Conservation (phyloP, 1,284 basidiomycete species). For the Malassezia pachydermatis region DNA sequence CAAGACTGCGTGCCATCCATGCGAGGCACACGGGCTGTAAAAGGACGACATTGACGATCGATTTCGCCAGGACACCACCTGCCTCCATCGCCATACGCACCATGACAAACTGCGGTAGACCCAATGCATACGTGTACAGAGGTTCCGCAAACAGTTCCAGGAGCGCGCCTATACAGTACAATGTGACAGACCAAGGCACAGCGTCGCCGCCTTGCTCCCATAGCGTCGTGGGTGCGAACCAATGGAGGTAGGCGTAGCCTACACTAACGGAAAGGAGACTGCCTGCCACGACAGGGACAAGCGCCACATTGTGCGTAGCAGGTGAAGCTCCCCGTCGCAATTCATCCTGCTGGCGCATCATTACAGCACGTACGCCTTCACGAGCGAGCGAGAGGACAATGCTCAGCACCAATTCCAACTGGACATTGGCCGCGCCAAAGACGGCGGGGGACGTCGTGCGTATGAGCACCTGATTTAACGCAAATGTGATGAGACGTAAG, state of each 20-base stretch:
- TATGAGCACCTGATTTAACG: slow-evolving; percentile 74
- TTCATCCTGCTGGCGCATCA: slow-evolving; percentile 19
- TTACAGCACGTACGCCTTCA: slow-evolving; percentile 60
- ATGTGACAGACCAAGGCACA: slow-evolving; percentile 22
- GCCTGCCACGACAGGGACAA: slow-evolving; percentile 32
- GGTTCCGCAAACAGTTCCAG: slow-evolving; percentile 38
- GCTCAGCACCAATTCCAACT: slow-evolving; percentile 73
- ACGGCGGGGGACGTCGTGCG: slow-evolving; percentile 72
- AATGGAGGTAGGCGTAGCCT: slow-evolving; percentile 19
- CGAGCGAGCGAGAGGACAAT: slow-evolving; percentile 83
- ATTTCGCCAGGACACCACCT: slow-evolving; percentile 26
- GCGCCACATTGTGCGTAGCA: slow-evolving; percentile 32
- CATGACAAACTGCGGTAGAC: slow-evolving; percentile 19
- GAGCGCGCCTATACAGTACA: slow-evolving; percentile 35
- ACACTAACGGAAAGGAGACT: slow-evolving; percentile 19
- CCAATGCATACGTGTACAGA: slow-evolving; percentile 31
- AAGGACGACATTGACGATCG: slow-evolving; percentile 22
- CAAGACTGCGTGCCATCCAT: not conserved
- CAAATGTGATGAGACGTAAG: slow-evolving; percentile 73
- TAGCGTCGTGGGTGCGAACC: slow-evolving; percentile 26
- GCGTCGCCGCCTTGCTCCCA: slow-evolving; percentile 18
- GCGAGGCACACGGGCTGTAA: slow-evolving; percentile 12
- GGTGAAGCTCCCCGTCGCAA: not conserved
- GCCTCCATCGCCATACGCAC: slow-evolving; percentile 39
- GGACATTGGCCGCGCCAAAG: slow-evolving; percentile 74